phyloP scores from a whole-genome alignment of 1,139 yeast genomes.

The Sugiyamaella novakii region DNA sequence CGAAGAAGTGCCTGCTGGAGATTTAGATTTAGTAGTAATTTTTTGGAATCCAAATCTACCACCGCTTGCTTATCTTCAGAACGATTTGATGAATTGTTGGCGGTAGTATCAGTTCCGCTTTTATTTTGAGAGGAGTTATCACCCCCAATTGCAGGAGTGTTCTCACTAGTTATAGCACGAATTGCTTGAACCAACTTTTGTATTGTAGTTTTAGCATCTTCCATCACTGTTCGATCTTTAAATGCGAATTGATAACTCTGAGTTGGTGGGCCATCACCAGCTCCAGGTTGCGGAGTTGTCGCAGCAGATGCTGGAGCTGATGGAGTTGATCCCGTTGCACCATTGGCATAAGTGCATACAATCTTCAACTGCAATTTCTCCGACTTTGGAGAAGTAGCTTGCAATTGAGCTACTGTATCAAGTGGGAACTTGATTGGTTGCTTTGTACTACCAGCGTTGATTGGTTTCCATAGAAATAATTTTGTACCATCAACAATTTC shows the following conservation, averaged over 20 bases:
- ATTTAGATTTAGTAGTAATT: constrained; percentile 65
- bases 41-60: constrained; percentile 41
- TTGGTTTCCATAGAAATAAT: constrained; percentile 30
- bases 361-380: constrained; percentile 72
- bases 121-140: not conserved
- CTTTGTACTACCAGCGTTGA: constrained; percentile 24
- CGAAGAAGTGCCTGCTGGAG: constrained; percentile 77
- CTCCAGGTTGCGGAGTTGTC: too few relatives aligned
- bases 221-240: constrained; percentile 74
- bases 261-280: constrained; percentile 30
- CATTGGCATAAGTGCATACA: constrained; percentile 19
- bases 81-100: not conserved
- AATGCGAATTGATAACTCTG: constrained; percentile 58
- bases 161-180: constrained; percentile 5
- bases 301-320: not conserved
- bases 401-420: constrained; percentile 45
- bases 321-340: not conserved
- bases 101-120: not conserved
- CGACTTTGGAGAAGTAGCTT: constrained; percentile 71
- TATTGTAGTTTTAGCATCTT: constrained; percentile 65
- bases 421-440: constrained; percentile 25
- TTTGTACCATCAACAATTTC: constrained; percentile 28
- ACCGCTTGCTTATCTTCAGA: constrained; percentile 28
- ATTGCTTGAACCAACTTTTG: constrained; percentile 58
- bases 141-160: constrained; percentile 3